Evolutionary conservation across 305 asterid genomes (phyloP).

Genomic region (Fraxinus xanthoxyloides): DNA sequence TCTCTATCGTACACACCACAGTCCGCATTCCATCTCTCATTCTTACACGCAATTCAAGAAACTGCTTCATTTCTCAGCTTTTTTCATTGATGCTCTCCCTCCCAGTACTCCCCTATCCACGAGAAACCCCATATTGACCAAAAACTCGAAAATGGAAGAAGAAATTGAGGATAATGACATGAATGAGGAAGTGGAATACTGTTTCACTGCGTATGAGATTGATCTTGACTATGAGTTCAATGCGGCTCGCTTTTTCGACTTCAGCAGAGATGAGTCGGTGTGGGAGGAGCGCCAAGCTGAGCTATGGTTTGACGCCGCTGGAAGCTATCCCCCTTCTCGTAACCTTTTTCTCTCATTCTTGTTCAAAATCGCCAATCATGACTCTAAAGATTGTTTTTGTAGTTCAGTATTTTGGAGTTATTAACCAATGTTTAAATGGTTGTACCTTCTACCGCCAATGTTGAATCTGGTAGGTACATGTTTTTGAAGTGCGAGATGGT

Average conservation of each 20-base stretch:
- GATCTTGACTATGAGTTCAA: constrained; percentile 95
- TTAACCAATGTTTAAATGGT: neutral
- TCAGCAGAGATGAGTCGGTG: constrained; percentile 53
- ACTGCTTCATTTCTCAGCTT: constrained; percentile 14
- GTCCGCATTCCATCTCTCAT: constrained; percentile 35
- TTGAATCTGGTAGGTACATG: constrained; percentile 5
- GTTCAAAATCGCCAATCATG: neutral
- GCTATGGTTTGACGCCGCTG: constrained; percentile 78
- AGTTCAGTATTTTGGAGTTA: constrained; percentile 5
- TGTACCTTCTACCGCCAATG: constrained; percentile 5
- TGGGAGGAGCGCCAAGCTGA: constrained; percentile 62
- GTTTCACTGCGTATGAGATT: constrained; percentile 71
- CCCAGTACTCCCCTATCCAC: neutral
- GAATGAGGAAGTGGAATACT: constrained; percentile 38
- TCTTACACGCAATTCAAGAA: constrained; percentile 34
- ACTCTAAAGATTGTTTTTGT: neutral
- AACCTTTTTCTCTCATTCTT: constrained; percentile 18
- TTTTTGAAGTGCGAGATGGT: constrained; percentile 23
- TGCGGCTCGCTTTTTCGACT: constrained; percentile 76
- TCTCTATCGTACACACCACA: constrained; percentile 40
- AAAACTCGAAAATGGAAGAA: constrained; percentile 48
- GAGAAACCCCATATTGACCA: neutral
- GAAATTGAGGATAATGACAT: constrained; percentile 32
- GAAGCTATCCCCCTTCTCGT: constrained; percentile 92
- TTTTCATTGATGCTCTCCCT: neutral